These are phyloP conservation scores for Paramyrothecium roridum DNA, from an alignment of 2,329 filamentous ascomycete genomes.

Conservation along the genomic window DNA sequence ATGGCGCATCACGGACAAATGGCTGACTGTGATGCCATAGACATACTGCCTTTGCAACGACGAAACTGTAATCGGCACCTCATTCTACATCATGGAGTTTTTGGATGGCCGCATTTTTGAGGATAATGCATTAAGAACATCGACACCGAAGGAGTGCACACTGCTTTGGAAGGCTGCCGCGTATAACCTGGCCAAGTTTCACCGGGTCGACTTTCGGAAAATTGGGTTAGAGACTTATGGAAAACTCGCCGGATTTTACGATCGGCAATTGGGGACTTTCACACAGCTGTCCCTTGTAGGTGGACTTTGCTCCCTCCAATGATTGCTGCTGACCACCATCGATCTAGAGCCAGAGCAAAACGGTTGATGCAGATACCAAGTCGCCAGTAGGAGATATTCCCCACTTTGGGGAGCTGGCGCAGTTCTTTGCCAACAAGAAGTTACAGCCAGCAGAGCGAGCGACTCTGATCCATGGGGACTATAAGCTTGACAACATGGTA, in stretches of 20 bases:
- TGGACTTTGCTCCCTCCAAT: not conserved
- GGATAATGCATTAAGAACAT: not conserved
- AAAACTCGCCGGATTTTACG: conserved; percentile 4
- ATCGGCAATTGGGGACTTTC: conserved; percentile 6
- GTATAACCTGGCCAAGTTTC: conserved; percentile 7
- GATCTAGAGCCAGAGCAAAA: not conserved
- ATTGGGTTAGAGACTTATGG: conserved; percentile 4
- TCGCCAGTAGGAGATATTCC: not conserved
- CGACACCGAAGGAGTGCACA: conserved; percentile 4
- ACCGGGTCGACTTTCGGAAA: conserved; percentile 3
- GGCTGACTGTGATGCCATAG: not conserved
- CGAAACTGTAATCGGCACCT: conserved; percentile 6
- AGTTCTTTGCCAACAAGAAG: not conserved
- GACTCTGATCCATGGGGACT: conserved; percentile 8
- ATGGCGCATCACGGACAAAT: not conserved
- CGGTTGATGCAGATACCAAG: not conserved
- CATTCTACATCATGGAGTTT: conserved; percentile 10
- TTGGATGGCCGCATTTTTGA: conserved; percentile 7
- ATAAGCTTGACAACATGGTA: conserved; percentile 10
- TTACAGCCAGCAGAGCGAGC: conserved; percentile 3
- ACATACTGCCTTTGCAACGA: conserved; percentile 5
- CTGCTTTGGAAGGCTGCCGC: conserved; percentile 4
- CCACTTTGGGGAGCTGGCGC: not conserved
- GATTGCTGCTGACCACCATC: conserved; percentile 34
- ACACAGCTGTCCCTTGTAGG: conserved; percentile 3